Percentiles rank a stretch among this genome's conserved stretches.
Conservation (phyloP, 176 grass and related monocot species). For the Cenchrus americanus region DNA sequence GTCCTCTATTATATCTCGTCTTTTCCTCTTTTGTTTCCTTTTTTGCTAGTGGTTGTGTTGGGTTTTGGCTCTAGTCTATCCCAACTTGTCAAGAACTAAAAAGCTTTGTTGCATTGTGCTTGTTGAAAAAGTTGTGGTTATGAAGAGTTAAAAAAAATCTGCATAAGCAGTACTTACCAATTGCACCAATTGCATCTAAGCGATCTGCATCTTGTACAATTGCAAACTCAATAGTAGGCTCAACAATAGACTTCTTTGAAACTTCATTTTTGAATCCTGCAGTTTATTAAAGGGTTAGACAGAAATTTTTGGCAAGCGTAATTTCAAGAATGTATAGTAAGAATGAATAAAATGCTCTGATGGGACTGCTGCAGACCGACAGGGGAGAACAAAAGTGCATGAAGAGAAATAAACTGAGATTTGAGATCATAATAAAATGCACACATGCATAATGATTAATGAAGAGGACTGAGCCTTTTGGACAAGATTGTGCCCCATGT, state of each 20-base stretch:
- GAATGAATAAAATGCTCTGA: background rate
- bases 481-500: conserved; percentile 5
- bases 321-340: conserved; percentile 5
- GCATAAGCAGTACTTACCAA: conserved; percentile 57
- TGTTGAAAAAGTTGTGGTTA: background rate
- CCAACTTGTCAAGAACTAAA: background rate
- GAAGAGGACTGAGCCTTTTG: background rate
- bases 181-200: conserved; percentile 88
- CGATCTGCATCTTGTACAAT: conserved; percentile 97
- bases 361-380: background rate
- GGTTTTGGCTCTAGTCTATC: background rate
- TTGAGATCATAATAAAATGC: conserved; percentile 1
- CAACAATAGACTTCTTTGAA: conserved; percentile 44
- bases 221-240: conserved; percentile 69
- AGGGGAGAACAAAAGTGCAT: background rate
- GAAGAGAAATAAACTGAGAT: background rate
- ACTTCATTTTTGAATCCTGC: conserved; percentile 92
- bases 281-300: conserved; percentile 25
- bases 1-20: background rate
- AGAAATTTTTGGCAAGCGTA: background rate
- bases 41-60: background rate
- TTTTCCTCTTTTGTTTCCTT: background rate
- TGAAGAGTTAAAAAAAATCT: background rate
- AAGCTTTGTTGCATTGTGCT: background rate
- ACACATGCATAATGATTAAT: background rate